Conservation (phyloP, 768 basidiomycete genomes). For the Asterophora parasitica region DNA sequence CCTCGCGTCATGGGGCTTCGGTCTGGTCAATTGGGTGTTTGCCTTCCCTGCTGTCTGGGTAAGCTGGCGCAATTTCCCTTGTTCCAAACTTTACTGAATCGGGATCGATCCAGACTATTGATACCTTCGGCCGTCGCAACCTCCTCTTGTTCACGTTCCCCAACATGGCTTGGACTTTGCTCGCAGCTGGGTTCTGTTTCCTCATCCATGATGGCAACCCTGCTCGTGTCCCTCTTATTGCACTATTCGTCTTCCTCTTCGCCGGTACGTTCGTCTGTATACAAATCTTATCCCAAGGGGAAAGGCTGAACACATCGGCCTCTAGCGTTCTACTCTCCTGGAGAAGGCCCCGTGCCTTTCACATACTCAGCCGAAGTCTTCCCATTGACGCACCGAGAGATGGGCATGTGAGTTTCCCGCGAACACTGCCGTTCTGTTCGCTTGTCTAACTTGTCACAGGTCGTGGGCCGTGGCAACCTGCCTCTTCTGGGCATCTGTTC, state of each 20-base stretch:
- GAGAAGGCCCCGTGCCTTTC: conserved; percentile 89
- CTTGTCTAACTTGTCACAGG: conserved; percentile 28
- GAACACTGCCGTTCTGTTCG: conserved; percentile 16
- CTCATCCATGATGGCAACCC: conserved; percentile 32
- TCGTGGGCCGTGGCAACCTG: conserved; percentile 51
- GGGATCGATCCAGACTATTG: conserved; percentile 45
- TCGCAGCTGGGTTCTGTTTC: conserved; percentile 74
- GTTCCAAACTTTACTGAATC: conserved; percentile 6
- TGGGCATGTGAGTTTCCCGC: conserved; percentile 40
- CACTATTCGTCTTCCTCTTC: conserved; percentile 40
- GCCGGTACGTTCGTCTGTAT: conserved; percentile 24
- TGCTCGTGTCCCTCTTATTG: conserved; percentile 40
- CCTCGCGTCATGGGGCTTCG: conserved; percentile 63
- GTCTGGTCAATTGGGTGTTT: conserved; percentile 60
- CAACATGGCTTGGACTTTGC: conserved; percentile 70
- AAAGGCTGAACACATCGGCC: not conserved
- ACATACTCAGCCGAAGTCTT: conserved; percentile 91
- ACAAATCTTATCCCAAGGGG: not conserved
- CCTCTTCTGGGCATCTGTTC: conserved; percentile 50
- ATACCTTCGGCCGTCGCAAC: conserved; percentile 75
- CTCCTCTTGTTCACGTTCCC: conserved; percentile 77
- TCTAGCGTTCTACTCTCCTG: conserved; percentile 67
- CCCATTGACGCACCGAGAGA: conserved; percentile 75
- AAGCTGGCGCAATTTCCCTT: conserved; percentile 21
- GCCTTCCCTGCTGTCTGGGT: conserved; percentile 64